phyloP scores from a whole-genome alignment of 1,284 basidiomycete species.

The Sanghuangporus baumii region DNA sequence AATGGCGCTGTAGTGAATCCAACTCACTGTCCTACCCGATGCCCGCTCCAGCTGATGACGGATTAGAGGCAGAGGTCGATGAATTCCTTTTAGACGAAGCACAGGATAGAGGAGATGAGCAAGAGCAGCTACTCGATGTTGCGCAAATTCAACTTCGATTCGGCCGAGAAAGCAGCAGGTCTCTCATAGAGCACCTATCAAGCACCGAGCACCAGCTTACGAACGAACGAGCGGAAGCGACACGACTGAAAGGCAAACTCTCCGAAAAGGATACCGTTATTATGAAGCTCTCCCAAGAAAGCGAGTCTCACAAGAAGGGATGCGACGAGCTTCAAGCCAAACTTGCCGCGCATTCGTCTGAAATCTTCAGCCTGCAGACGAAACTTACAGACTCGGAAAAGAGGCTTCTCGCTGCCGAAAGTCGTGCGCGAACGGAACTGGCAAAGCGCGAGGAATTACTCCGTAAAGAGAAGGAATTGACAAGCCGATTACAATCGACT shows the following conservation, averaged over 20 bases:
- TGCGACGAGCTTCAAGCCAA: slow-evolving; percentile 23
- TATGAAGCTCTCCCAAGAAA: slow-evolving; percentile 7
- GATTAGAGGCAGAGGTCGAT: neutral
- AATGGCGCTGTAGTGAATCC: slow-evolving; percentile 16
- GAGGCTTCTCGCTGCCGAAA: slow-evolving; percentile 22
- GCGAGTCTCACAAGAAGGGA: neutral
- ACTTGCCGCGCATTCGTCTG: slow-evolving; percentile 27
- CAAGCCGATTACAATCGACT: slow-evolving; percentile 41
- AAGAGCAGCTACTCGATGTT: slow-evolving; percentile 22
- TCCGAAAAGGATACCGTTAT: slow-evolving; percentile 1
- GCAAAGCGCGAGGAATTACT: slow-evolving; percentile 25
- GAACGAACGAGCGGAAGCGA: neutral
- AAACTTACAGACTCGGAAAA: slow-evolving; percentile 26
- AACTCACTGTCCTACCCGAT: neutral
- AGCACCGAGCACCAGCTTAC: neutral
- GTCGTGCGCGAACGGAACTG: slow-evolving; percentile 23
- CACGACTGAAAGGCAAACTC: slow-evolving; percentile 1
- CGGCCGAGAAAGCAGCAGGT: slow-evolving; percentile 17
- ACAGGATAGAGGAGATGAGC: neutral
- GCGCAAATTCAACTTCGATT: slow-evolving; percentile 26
- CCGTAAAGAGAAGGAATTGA: slow-evolving; percentile 46
- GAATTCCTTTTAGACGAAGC: slow-evolving; percentile 3
- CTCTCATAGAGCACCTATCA: slow-evolving; percentile 8
- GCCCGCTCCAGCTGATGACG: neutral
- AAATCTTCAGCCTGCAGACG: slow-evolving; percentile 26